phyloP scores from a whole-genome alignment of 495 filamentous ascomycete species.

The Penicillium tannophilum region DNA sequence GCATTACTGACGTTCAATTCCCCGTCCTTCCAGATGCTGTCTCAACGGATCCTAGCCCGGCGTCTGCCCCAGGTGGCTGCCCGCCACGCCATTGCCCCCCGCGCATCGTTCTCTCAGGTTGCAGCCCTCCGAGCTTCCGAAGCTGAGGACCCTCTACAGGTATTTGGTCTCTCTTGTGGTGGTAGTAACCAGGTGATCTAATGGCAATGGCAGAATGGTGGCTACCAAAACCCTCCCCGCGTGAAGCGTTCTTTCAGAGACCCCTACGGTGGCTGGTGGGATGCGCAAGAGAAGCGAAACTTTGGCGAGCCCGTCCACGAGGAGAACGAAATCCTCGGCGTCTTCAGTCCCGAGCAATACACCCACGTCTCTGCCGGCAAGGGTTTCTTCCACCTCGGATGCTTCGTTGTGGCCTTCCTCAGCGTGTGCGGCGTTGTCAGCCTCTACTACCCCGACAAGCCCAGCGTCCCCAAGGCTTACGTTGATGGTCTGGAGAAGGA shows the following conservation, averaged over 20 bases:
- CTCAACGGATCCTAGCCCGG: constrained; percentile 58
- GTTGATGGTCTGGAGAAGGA: constrained; percentile 83
- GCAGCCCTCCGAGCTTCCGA: constrained; percentile 57
- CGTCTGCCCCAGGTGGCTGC: constrained; percentile 48
- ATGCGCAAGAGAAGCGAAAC: constrained; percentile 94
- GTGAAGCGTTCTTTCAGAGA: constrained; percentile 88
- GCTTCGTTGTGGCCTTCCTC: constrained; percentile 70
- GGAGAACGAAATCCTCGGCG: constrained; percentile 92
- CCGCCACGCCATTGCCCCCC: constrained; percentile 53
- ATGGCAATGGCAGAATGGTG: constrained; percentile 70
- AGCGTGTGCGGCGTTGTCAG: constrained; percentile 72
- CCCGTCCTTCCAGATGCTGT: constrained; percentile 60
- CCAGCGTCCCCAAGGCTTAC: constrained; percentile 74
- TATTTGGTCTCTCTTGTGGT: constrained; percentile 37
- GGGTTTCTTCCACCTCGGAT: constrained; percentile 71
- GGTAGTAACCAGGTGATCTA: constrained; percentile 9
- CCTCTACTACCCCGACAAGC: constrained; percentile 82
- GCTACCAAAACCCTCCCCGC: constrained; percentile 83
- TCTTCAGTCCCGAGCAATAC: constrained; percentile 89
- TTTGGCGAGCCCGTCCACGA: constrained; percentile 96
- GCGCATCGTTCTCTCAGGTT: constrained; percentile 55
- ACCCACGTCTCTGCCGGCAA: constrained; percentile 75
- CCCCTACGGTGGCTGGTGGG: constrained; percentile 95
- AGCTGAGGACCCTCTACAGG: constrained; percentile 76
- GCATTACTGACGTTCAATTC: constrained; percentile 21